These are phyloP conservation scores for Vitis hybrid DNA, from an alignment of 177 flowering plant genomes.

Conservation along the genomic window DNA sequence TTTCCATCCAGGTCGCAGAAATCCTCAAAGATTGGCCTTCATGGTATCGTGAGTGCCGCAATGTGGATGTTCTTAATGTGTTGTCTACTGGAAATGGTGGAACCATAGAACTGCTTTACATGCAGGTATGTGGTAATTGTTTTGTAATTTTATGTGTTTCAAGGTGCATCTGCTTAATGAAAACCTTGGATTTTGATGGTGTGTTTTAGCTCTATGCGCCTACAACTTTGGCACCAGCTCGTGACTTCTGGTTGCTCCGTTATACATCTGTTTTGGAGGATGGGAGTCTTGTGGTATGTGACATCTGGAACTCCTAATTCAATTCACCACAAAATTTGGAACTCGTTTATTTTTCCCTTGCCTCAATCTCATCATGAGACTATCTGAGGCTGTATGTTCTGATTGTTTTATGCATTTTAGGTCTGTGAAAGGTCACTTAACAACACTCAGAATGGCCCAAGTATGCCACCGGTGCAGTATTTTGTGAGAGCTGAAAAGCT, in stretches of 20 bases:
- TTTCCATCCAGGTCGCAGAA: constrained; percentile 32
- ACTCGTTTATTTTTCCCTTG: neutral
- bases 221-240: constrained; percentile 90
- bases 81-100: constrained; percentile 46
- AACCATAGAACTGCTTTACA: constrained; percentile 46
- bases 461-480: constrained; percentile 50
- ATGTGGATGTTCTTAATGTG: constrained; percentile 36
- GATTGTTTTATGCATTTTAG: constrained; percentile 17
- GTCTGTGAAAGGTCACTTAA: constrained; percentile 71
- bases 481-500: constrained; percentile 71
- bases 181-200: constrained; percentile 6
- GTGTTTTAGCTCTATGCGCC: constrained; percentile 75
- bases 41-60: constrained; percentile 48
- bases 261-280: constrained; percentile 65
- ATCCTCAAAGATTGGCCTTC: constrained; percentile 50
- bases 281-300: constrained; percentile 60
- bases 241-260: constrained; percentile 92
- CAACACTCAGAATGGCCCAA: constrained; percentile 64
- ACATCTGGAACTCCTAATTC: neutral
- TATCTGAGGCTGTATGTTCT: neutral
- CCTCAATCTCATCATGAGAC: neutral
- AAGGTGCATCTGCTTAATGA: neutral
- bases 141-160: neutral
- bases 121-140: constrained; percentile 36
- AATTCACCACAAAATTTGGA: neutral